A percentile compares a stretch with the other conserved stretches of the same genome.
These are phyloP conservation scores for Trichophyton verrucosum DNA, from an alignment of 2,329 filamentous ascomycete species.

Conservation along the genomic window DNA sequence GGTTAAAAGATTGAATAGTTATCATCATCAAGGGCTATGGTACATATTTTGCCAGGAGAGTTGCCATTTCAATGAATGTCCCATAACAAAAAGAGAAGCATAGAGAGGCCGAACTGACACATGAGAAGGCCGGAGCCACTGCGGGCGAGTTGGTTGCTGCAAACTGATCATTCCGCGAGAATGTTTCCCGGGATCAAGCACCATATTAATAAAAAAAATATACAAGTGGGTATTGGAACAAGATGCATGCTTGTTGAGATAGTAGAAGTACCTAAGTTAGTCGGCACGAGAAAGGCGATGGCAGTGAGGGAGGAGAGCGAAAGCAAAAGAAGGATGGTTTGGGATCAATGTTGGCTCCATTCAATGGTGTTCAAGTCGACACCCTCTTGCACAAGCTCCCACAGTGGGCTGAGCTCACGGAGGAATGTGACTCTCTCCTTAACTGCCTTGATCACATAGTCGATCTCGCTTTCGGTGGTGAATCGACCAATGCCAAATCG, in stretches of 20 bases:
- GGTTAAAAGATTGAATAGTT: not conserved
- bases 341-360: slow-evolving; percentile 81
- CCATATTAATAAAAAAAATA: not conserved
- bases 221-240: slow-evolving; percentile 3
- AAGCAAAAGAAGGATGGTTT: not conserved
- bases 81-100: not conserved
- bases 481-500: slow-evolving; percentile 95
- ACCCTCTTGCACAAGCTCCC: slow-evolving; percentile 96
- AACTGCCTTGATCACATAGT: slow-evolving; percentile 93
- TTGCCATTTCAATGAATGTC: not conserved
- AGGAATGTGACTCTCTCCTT: slow-evolving; percentile 82
- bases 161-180: not conserved
- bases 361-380: slow-evolving; percentile 92
- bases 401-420: slow-evolving; percentile 85
- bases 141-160: not conserved
- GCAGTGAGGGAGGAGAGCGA: not conserved
- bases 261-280: not conserved
- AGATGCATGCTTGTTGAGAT: slow-evolving; percentile 4
- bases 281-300: not conserved
- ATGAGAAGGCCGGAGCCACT: not conserved
- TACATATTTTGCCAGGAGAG: not conserved
- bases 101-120: not conserved
- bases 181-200: not conserved
- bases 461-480: slow-evolving; percentile 87
- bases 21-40: not conserved